Conservation (phyloP, 352 stramenopile species). For the Blastocystis sp. region DNA sequence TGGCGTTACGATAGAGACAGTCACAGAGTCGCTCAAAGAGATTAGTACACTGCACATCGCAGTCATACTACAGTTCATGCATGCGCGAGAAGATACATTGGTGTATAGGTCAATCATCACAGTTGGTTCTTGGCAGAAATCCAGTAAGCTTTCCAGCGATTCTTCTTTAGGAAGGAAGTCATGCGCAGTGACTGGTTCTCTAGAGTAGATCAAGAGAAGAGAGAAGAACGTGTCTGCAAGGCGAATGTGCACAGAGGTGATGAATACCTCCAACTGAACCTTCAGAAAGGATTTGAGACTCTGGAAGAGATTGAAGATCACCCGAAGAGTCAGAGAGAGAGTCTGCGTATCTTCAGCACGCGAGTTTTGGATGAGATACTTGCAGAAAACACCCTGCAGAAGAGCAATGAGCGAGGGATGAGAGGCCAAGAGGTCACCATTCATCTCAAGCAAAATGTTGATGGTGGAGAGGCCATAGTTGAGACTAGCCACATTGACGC, state of each 20-base stretch:
- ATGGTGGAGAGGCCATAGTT: slow-evolving; percentile 67
- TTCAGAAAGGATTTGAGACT: slow-evolving; percentile 97
- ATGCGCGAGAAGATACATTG: slow-evolving; percentile 68
- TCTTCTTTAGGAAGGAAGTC: slow-evolving; percentile 68
- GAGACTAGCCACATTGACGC: background rate
- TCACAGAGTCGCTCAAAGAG: slow-evolving; percentile 92
- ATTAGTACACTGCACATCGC: slow-evolving; percentile 94
- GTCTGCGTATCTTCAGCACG: slow-evolving; percentile 87
- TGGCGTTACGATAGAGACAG: slow-evolving; percentile 69
- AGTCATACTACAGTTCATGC: slow-evolving; percentile 79
- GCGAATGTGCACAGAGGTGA: slow-evolving; percentile 90
- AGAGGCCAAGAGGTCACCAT: slow-evolving; percentile 74
- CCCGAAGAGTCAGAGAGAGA: slow-evolving; percentile 81
- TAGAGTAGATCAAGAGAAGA: background rate
- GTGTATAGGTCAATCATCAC: slow-evolving; percentile 96
- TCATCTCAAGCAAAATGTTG: slow-evolving; percentile 91
- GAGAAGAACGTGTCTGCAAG: slow-evolving; percentile 63
- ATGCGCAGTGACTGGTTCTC: background rate
- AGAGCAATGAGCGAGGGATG: slow-evolving; percentile 72
- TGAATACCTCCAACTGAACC: slow-evolving; percentile 95
- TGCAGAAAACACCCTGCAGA: slow-evolving; percentile 86
- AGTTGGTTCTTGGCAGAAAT: slow-evolving; percentile 91
- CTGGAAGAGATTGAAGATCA: slow-evolving; percentile 99
- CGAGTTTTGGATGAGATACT: slow-evolving; percentile 88
- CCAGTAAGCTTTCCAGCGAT: slow-evolving; percentile 84